Evolutionary conservation across 169 alveolate genomes (phyloP), one percentile per base, ranked within the genome.

Genomic region (Cyclospora cayetanensis): DNA sequence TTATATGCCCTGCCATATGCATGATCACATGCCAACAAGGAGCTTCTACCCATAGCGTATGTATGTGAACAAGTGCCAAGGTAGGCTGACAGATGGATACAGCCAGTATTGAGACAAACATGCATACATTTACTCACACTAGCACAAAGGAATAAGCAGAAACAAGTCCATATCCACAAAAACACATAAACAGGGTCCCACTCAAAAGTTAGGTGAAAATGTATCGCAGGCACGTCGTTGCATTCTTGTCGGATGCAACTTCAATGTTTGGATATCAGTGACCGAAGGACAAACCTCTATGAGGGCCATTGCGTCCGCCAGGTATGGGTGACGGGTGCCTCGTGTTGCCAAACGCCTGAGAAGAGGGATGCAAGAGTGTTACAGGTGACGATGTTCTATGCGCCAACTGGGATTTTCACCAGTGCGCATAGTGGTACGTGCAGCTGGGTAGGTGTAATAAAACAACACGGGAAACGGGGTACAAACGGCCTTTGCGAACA

Each of bases 271-370:
- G n/a, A n/a, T n/a, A n/a, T n/a, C n/a, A n/a, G n/a, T n/a, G n/a
- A n/a, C n/a, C n/a, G 35, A 25, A 80, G 18, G 25, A 18, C 89
- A 42, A 50, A 52, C 89, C 89, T 80, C 53, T 22, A 80, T 46
- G 50, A 46, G 31, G 35, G 74, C 29, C 39, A 31, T 80, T 63
- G 89, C 76, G 18, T 80, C 76, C 43, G 39, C 35, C 29, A 80
- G 4, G 89, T 80, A 80, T 12, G 89, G 89, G 25, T 80, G 89
- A 3, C 89, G 41, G 34, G 70, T 34, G 12, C 52, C 89, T 35
- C 89, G 76, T n/a, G 89, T 80, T 1, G 89, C 52, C 1, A 74
- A 12, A 25, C 76, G 89, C 89, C 89, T 80, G 43, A 22, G 52
- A 46, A 41, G 76, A 34, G 31, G 76, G 52, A 31, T 11, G 31